Conservation (phyloP, 148 eudicot species). For the Fagopyrum tataricum region DNA sequence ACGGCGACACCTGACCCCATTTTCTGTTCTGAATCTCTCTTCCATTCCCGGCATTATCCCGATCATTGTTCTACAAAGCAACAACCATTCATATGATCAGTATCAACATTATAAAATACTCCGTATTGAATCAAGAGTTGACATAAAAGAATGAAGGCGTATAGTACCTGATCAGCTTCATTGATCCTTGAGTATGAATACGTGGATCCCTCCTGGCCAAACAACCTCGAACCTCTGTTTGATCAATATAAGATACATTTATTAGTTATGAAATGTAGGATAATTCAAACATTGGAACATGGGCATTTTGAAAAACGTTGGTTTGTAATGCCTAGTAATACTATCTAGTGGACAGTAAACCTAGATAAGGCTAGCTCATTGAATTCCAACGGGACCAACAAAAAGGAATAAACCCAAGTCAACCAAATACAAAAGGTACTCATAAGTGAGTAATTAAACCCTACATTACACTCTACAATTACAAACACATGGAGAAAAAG, state of each 20-base stretch:
- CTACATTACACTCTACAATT: not conserved
- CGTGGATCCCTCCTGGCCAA: not conserved
- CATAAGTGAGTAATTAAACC: not conserved
- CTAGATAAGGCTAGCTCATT: slow-evolving; percentile 2
- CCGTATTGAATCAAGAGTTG: too few relatives aligned
- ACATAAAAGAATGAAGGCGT: not conserved
- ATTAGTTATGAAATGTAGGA: not conserved
- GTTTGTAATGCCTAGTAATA: not conserved
- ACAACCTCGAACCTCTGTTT: not conserved
- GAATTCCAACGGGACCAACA: not conserved
- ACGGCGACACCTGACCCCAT: too few relatives aligned
- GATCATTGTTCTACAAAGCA: not conserved
- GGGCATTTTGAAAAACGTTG: not conserved
- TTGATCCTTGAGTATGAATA: not conserved
- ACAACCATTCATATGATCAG: not conserved
- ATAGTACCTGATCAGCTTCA: slow-evolving; percentile 9
- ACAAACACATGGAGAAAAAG: not conserved
- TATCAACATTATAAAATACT: not conserved
- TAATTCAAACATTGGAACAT: not conserved
- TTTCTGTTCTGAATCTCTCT: not conserved
- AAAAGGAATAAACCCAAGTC: slow-evolving; percentile 8
- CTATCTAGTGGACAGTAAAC: too few relatives aligned
- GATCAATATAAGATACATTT: not conserved
- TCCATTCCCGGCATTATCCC: not conserved
- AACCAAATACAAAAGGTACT: slow-evolving; percentile 9